Evolutionary conservation across 306 rosid genomes (phyloP), one percentile per base, ranked within the genome.

Genomic region (Cucurbita maxima): DNA sequence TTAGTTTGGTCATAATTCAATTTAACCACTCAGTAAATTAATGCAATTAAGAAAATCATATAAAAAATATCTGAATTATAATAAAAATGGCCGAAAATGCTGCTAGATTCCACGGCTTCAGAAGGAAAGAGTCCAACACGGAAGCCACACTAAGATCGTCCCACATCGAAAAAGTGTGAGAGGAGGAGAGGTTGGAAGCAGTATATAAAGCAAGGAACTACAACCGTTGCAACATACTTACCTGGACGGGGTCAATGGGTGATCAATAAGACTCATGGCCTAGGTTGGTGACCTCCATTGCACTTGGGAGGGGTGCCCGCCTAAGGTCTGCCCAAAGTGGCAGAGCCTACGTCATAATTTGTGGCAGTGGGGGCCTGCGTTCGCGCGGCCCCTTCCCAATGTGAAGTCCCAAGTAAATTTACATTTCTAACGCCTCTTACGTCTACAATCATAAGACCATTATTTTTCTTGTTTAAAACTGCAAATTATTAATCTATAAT

Each of bases 351-450:
- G 80, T 89, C 87, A 81, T 88, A 78, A 91, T 87, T 87, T 87
- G 86, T 87, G 80, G 51, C 8, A 66, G 76, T 4, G 83, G 92
- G 96, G 96, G 83, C 86, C 79, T 85, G 92, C 87, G 92, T 88
- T 4, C 88, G 97, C 90, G 96, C 92, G 83, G 88, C 86, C 83
- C 88, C 87, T 80, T 79, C 10, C n/a, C 14, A 60, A 63, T 30
- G 34, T 30, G 0, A 0, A 30, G 34, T 30, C 34, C 34, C 3
- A 30, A 30, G 34, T 30, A 2, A 3, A 2, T 30, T 3, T 30
- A 30, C 34, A 30, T 2, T 30, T 30, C 34, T 0, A 30, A 2
- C 2, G 3, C 34, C 34, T 30, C 34, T 30, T 30, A 30, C 34
- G 34, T 30, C 2, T 30, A 30, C 2, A 30, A 30, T 30, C 3